Conservation (phyloP, 805 yeast genomes). For the Suhomyces kilbournensis region DNA sequence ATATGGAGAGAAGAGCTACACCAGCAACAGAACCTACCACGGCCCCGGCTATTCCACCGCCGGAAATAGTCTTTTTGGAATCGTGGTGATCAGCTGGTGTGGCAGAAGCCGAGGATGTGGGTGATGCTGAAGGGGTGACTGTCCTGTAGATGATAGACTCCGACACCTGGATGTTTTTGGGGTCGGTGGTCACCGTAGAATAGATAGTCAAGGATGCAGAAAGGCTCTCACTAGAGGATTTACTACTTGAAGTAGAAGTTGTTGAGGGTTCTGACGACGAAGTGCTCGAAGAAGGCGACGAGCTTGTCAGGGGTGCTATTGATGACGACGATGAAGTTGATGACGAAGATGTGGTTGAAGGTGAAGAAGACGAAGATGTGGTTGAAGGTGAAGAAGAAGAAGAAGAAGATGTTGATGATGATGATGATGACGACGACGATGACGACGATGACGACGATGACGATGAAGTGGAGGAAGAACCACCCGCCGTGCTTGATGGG, state of each 20-base stretch:
- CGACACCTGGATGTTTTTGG: slow-evolving; percentile 9
- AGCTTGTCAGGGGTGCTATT: neutral
- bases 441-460: slow-evolving; percentile 7
- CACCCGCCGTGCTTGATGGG: slow-evolving; percentile 5
- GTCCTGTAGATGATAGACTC: slow-evolving; percentile 21
- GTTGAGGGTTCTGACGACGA: slow-evolving; percentile 7
- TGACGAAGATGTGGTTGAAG: slow-evolving; percentile 4
- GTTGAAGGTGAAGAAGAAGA: slow-evolving; percentile 8
- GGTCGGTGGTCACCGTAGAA: slow-evolving; percentile 7
- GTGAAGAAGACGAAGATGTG: slow-evolving; percentile 6
- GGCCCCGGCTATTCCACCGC: slow-evolving; percentile 42
- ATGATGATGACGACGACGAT: slow-evolving; percentile 11
- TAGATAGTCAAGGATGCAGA: slow-evolving; percentile 9
- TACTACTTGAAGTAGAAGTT: slow-evolving; percentile 8
- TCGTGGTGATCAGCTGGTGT: slow-evolving; percentile 6
- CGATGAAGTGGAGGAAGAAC: slow-evolving; percentile 7
- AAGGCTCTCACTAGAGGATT: slow-evolving; percentile 12
- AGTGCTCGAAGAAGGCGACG: slow-evolving; percentile 8
- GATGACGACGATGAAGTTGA: slow-evolving; percentile 4
- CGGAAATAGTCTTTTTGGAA: slow-evolving; percentile 22
- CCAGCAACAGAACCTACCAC: slow-evolving; percentile 44
- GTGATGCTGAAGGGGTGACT: slow-evolving; percentile 8
- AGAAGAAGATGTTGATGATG: neutral
- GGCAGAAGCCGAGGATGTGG: slow-evolving; percentile 3
- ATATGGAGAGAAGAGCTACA: slow-evolving; percentile 24